These are phyloP conservation scores for Sarocladium oryzae DNA, from an alignment of 2,329 filamentous ascomycete genomes.

Conservation along the genomic window DNA sequence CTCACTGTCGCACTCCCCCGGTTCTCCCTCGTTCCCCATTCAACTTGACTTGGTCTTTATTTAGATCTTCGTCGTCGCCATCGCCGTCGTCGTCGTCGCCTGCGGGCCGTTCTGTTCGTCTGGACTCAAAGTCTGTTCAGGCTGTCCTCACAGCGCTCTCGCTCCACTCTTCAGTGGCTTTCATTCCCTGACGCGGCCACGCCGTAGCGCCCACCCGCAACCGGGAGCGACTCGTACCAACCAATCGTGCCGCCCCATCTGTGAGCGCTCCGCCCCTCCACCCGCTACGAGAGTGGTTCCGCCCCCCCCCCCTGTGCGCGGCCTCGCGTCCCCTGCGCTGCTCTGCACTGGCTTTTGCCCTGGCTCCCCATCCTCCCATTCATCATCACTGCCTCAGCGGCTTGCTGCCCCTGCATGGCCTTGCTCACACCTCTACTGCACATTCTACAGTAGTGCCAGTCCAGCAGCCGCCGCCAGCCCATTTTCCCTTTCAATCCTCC, in stretches of 20 bases:
- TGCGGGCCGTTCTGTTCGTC: background rate
- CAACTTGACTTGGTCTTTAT: background rate
- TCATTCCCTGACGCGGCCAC: no score
- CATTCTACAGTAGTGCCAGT: background rate
- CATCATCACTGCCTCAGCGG: background rate
- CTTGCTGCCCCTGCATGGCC: conserved; percentile 1
- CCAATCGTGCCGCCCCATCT: conserved; percentile 1
- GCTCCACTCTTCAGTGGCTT: background rate
- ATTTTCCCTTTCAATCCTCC: background rate
- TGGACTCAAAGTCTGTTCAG: background rate
- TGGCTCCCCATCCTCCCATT: background rate
- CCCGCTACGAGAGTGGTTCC: background rate
- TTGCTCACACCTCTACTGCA: no score
- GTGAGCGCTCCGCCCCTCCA: background rate
- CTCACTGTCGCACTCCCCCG: no score
- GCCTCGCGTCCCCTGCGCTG: conserved; percentile 1
- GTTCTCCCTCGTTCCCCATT: no score
- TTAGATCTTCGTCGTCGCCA: conserved; percentile 1
- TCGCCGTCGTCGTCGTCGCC: no score
- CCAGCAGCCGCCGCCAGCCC: background rate
- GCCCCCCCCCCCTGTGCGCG: background rate
- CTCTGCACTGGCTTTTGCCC: no score
- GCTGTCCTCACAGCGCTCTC: no score
- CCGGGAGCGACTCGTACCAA: background rate
- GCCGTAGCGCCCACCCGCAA: conserved; percentile 3